Percentiles rank a stretch among this genome's conserved stretches.
phyloP scores from a whole-genome alignment of 331 rosid genomes.

The Malus hybrid region DNA sequence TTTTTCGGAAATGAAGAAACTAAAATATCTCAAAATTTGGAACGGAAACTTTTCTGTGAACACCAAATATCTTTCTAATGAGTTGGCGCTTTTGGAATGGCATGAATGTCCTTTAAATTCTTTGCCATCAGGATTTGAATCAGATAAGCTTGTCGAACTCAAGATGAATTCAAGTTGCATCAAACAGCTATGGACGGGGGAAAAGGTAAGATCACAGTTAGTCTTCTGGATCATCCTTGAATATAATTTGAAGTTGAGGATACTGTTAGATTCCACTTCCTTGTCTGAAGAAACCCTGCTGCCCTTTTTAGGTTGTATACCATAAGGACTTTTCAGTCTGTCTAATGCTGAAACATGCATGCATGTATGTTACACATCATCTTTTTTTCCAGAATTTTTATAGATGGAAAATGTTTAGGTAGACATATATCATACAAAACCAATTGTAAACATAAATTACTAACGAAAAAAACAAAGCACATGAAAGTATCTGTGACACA shows the following conservation, averaged over 20 bases:
- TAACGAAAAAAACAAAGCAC: not conserved
- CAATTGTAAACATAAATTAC: not conserved
- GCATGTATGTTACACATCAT: not conserved
- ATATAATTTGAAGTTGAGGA: not conserved
- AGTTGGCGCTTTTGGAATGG: not conserved
- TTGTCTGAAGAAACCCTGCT: too few species aligned
- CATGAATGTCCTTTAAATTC: not conserved
- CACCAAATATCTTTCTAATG: not conserved
- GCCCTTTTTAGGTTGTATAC: too few species aligned
- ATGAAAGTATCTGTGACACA: not conserved
- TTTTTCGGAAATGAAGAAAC: not conserved
- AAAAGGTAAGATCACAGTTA: not conserved
- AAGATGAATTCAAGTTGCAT: not conserved
- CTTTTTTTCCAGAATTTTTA: too few species aligned
- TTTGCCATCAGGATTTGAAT: not conserved
- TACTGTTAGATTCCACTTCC: not conserved
- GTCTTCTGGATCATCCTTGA: not conserved
- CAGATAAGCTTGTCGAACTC: not conserved
- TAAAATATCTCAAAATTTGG: not conserved
- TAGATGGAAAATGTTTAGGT: too few species aligned
- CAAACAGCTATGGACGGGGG: not conserved
- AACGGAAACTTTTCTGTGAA: not conserved
- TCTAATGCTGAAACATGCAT: not conserved
- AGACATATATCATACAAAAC: too few species aligned
- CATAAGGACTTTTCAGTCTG: not conserved